Base-by-base conservation (phyloP, 139 green algal genomes). In the Zygnema circumcarinatum region DNA sequence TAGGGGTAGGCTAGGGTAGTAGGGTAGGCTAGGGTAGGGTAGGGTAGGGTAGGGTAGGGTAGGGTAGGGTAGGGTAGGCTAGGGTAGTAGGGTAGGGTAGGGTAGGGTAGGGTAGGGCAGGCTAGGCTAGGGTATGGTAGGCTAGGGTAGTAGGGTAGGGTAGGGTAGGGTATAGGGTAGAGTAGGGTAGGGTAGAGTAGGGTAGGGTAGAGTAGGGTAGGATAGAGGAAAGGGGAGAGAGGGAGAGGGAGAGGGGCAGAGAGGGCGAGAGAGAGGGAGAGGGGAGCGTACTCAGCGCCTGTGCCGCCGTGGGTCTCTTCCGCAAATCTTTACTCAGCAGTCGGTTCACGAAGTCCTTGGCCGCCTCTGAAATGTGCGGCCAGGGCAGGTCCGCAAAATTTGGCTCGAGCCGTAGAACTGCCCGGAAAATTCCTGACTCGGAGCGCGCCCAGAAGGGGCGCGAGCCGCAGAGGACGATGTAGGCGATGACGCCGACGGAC, bases 391-490 rank as follows among this genome's bases (percentile, higher is more conserved):
- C 93, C 2, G 53, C 79, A 36, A 96, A 94, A 89, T 96, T 94
- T 39, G 95, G 39, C 1, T 89, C 79, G 53, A 92, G 91, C 33
- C 93, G 93, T 29, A 96, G 87, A 42, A 96, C 93, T 0, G 82
- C n/a, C 1, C 38, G 72, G 31, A 88, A 88, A 31, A 91, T 91
- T 35, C 73, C 72, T 38, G 39, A 89, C 86, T 91, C 87, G 25
- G 87, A 88, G 2, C 33, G n/a, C 31, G 97, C 96, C 90, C 95
- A 98, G 92, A 98, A 99, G 22, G 96, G 96, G 32, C 96, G 96
- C 75, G 94, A 94, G 29, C 97, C 97, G 36, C 90, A 95, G 54
- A 99, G 93, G 40, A 99, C 92, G 86, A 99, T 99, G 94, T 98
- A 99, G 38, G 98, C 89, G 68, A 99, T 98, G 2, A 99, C 94